Percentiles rank a stretch among this genome's conserved stretches.
Evolutionary conservation across 495 filamentous ascomycete species (phyloP).

Genomic region (Sordaria brevicollis): DNA sequence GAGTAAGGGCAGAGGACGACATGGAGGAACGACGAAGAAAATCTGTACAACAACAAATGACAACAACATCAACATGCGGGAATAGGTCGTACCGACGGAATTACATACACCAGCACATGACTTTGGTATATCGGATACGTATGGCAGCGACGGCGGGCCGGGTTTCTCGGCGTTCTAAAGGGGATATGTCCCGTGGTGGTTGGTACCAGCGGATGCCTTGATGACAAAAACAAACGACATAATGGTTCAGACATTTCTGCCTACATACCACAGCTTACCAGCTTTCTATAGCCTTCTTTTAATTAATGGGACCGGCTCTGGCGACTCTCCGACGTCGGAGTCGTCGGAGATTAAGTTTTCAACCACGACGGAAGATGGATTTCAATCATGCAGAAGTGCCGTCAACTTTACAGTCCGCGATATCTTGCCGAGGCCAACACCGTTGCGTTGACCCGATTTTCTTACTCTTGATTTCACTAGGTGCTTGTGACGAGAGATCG

Average conservation of each 20-base stretch:
- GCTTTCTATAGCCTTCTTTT: neutral
- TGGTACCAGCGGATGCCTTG: conserved; percentile 1
- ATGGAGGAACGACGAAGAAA: conserved; percentile 2
- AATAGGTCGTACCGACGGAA: neutral
- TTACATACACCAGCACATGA: conserved; percentile 7
- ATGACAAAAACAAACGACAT: conserved; percentile 5
- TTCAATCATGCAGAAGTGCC: neutral
- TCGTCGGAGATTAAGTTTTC: neutral
- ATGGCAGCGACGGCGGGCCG: conserved; percentile 1
- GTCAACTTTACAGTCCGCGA: neutral
- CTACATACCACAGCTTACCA: neutral
- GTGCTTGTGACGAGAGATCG: neutral
- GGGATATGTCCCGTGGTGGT: neutral
- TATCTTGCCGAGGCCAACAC: neutral
- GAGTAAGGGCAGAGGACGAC: conserved; percentile 20
- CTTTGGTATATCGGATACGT: conserved; percentile 17
- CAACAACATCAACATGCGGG: conserved; percentile 7
- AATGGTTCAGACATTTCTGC: neutral
- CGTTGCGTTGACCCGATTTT: too few relatives aligned
- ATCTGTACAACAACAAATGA: conserved; percentile 20
- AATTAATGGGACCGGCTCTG: neutral
- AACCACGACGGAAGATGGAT: neutral
- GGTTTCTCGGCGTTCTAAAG: conserved; percentile 10
- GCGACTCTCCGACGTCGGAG: neutral
- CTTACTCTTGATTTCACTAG: too few relatives aligned